Evolutionary conservation across 495 filamentous ascomycete species (phyloP), one percentile per base, ranked within the genome.

Genomic region (Parathielavia hyrcaniae): DNA sequence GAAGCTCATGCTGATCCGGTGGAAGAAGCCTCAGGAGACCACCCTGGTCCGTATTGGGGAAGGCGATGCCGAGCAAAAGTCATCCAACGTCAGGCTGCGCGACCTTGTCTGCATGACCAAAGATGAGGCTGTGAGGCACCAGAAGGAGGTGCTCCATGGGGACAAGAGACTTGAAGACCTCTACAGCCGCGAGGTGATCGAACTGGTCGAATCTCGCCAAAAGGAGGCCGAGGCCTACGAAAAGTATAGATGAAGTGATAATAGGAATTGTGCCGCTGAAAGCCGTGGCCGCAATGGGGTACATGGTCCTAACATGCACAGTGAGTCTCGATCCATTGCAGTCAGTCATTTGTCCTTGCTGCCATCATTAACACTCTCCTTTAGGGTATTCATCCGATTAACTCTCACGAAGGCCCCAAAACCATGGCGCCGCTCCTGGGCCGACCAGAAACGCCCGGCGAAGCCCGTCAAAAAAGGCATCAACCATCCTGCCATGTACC

Each of bases 41-140:
- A 74, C 72, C 0, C 55, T 79, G 46, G 38, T 77, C 20, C 71
- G 64, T 7, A 83, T 85, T 38, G 72, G 80, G 0, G 71, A 76
- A 48, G 81, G 81, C n/a, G 67, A 79, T 39, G 77, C 83, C 47
- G 84, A 88, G 32, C 91, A 97, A 68, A 89, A 86, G 59, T 81
- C 79, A 26, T 77, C 84, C 7, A 79, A 78, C 19, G 57, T 95
- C 10, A 67, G 77, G 46, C 67, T 91, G 54, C 78, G 78, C 23
- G 85, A 96, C 32, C 69, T 99, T 36, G 93, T 97, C 5, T 88
- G 88, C 63, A 90, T 99, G 90, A 97, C 95, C 9, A 97, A 93
- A 71, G 92, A 97, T 58, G 93, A 97, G 69, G 86, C 84, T n/a
- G 74, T 79, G 12, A 76, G 77, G 53, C 93, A 98, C 67, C 88